These are phyloP conservation scores for Eucalyptus globulus DNA, from an alignment of 345 rosid species.

Conservation along the genomic window DNA sequence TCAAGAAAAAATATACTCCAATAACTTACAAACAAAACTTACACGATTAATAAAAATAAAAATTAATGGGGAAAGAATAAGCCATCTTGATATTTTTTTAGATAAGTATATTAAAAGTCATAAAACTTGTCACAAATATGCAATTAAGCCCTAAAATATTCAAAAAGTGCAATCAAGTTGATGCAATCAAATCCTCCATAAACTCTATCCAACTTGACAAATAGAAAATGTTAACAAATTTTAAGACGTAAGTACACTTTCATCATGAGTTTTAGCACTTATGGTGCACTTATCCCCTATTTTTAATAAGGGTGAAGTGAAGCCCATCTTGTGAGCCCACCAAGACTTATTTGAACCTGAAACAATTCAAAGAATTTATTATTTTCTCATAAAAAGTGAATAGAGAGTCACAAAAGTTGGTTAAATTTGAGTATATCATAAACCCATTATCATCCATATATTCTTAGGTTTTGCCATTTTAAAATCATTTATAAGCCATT, in stretches of 20 bases:
- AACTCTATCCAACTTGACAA: neutral
- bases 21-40: neutral
- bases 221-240: fast-evolving
- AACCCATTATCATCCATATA: neutral
- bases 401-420: neutral
- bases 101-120: fast-evolving
- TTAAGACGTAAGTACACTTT: too few species aligned
- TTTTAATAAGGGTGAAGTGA: neutral
- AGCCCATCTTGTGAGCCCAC: neutral
- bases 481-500: too few species aligned
- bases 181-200: too few species aligned
- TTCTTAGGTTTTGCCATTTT: neutral
- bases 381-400: neutral
- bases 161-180: neutral
- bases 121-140: neutral
- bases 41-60: neutral
- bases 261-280: neutral
- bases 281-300: neutral
- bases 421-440: neutral
- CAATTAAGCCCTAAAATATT: too few species aligned
- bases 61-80: neutral
- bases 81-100: neutral
- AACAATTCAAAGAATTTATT: neutral
- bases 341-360: neutral
- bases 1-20: neutral